Base-by-base conservation (phyloP, 2,329 filamentous ascomycete genomes). In the Aspergillus latus region DNA sequence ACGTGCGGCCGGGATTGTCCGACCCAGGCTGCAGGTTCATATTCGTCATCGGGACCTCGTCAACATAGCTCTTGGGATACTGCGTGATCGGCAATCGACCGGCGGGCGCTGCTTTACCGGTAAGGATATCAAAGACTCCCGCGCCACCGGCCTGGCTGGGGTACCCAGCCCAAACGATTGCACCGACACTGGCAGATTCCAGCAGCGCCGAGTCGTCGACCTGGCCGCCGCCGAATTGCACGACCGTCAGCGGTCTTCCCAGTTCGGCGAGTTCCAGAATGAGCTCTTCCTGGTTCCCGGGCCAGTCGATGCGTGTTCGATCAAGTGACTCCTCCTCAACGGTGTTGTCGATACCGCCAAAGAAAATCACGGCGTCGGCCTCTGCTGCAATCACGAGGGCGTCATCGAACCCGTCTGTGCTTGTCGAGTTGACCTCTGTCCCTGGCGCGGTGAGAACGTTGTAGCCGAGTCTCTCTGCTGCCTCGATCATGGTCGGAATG, bases 61-160 rank as follows among this genome's bases (percentile, higher is more conserved):
- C 30, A 3, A 49, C 46, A 8, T 49, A 49, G 9, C 4, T 10
- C 21, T 39, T 37, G 5, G 46, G 46, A 16, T 49, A 49, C 11
- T 49, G 32, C 21, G 46, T 49, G 10, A 49, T 39, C 2, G 32
- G 46, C 2, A 49, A 34, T 9, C 46, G 45, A 28, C 45, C 46
- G 8, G 46, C 46, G 2, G 46, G 46, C 3, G 46, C 46, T 3
- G 10, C 21, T 10, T 49, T 49, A 11, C 46, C 46, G 11, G 46
- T 49, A 11, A 49, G 46, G 34, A 49, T 34, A 28, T 49, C 34
- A 8, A 49, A 49, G 30, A 49, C 46, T n/a, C 16, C 46, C 21
- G 5, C 34, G 16, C 46, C 46, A 6, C 46, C 46, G 2, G 46
- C 32, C 16, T 49, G 34, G 16, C 46, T 39, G 34, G 46, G 46